phyloP scores from a whole-genome alignment of 805 yeast species.

The Candida corydali region DNA sequence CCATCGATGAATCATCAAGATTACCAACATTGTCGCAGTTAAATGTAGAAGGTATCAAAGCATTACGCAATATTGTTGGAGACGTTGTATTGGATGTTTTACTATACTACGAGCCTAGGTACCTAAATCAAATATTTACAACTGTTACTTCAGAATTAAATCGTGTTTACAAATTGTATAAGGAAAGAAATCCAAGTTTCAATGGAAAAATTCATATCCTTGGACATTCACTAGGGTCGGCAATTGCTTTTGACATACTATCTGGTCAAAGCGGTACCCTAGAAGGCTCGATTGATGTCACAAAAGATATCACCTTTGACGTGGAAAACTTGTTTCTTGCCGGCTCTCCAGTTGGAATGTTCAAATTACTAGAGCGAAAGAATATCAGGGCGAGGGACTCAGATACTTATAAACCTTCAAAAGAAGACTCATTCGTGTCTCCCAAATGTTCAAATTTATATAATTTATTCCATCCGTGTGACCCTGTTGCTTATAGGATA shows the following conservation, averaged over 20 bases:
- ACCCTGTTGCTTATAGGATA: constrained; percentile 84
- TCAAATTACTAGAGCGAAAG: constrained; percentile 66
- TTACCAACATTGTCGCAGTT: constrained; percentile 67
- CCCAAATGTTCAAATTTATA: constrained; percentile 67
- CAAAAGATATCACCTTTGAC: constrained; percentile 54
- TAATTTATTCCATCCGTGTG: constrained; percentile 86
- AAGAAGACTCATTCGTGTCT: constrained; percentile 13
- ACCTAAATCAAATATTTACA: constrained; percentile 55
- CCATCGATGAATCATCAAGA: constrained; percentile 31
- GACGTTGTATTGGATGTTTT: constrained; percentile 84
- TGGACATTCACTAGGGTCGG: constrained; percentile 92
- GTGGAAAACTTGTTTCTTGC: constrained; percentile 74
- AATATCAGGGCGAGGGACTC: constrained; percentile 37
- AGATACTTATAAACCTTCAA: constrained; percentile 17
- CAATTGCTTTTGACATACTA: constrained; percentile 74
- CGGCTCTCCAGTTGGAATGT: constrained; percentile 90
- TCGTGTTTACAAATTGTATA: constrained; percentile 52
- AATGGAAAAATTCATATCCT: constrained; percentile 78
- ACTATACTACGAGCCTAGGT: constrained; percentile 69
- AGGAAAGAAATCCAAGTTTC: constrained; percentile 63
- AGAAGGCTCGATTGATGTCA: constrained; percentile 19
- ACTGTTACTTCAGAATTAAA: constrained; percentile 66
- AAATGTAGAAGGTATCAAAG: constrained; percentile 71
- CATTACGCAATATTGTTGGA: constrained; percentile 75
- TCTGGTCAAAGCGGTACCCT: constrained; percentile 38